Percentiles rank a stretch among this genome's conserved stretches.
These are phyloP conservation scores for Sanguinoderma infundibulare DNA, from an alignment of 1,284 basidiomycete species.

Conservation along the genomic window DNA sequence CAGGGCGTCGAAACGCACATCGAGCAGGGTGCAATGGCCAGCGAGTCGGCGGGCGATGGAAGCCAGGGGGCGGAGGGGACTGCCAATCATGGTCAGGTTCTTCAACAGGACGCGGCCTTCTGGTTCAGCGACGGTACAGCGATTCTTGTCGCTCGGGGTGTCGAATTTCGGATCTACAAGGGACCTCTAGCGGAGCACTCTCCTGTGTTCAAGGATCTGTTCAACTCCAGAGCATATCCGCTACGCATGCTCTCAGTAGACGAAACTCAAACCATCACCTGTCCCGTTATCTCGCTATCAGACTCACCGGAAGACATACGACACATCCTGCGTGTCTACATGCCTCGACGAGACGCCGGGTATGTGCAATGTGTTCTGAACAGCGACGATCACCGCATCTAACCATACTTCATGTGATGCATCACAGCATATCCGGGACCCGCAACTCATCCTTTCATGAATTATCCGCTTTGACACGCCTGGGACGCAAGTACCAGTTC, in stretches of 20 bases:
- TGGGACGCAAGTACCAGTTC: conserved; percentile 12
- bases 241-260: not conserved
- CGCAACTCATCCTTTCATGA: not conserved
- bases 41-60: no score
- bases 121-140: conserved; percentile 18
- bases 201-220: conserved; percentile 12
- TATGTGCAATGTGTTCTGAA: no score
- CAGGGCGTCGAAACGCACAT: no score
- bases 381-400: no score
- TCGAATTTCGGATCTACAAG: conserved; percentile 10
- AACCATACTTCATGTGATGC: not conserved
- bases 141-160: conserved; percentile 8
- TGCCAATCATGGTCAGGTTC: not conserved
- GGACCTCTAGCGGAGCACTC: conserved; percentile 9
- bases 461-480: conserved; percentile 1
- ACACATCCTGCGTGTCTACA: conserved; percentile 1
- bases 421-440: not conserved
- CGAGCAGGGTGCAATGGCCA: not conserved
- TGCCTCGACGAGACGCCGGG: not conserved
- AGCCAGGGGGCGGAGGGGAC: not conserved
- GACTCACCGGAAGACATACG: conserved; percentile 6
- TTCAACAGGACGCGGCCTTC: conserved; percentile 7
- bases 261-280: not conserved
- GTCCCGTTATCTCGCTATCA: not conserved
- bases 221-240: not conserved